Percentiles rank a stretch among this genome's conserved stretches.
These are phyloP conservation scores for Trichoderma hamatum DNA, from an alignment of 2,329 filamentous ascomycete species.

Conservation along the genomic window DNA sequence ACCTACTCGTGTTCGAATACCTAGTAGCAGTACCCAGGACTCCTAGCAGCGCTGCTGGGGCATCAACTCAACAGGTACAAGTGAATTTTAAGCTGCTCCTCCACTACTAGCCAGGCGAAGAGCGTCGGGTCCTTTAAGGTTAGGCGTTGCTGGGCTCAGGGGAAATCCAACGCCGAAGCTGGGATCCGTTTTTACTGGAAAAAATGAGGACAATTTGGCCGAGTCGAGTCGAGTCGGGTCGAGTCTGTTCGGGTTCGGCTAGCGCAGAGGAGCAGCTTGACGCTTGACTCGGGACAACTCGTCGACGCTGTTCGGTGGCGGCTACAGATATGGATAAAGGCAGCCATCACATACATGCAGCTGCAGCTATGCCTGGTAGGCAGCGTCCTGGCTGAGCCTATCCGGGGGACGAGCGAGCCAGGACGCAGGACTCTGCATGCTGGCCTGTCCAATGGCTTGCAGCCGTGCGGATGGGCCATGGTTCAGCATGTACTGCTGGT, in stretches of 20 bases:
- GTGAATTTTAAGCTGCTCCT: background rate
- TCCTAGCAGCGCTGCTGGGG: background rate
- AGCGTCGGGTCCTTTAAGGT: background rate
- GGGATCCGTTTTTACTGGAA: background rate
- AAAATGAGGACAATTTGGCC: constrained; percentile 6
- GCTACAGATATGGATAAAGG: background rate
- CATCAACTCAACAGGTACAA: background rate
- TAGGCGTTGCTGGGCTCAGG: constrained; percentile 20
- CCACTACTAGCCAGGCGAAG: background rate
- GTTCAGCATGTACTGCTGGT: background rate
- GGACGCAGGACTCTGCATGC: background rate
- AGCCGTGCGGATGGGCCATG: background rate
- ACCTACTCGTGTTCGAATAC: background rate
- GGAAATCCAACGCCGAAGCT: background rate
- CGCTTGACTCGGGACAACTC: constrained; percentile 11
- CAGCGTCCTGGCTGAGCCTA: background rate
- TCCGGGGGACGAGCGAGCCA: background rate
- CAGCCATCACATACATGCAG: constrained; percentile 10
- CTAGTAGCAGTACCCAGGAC: background rate
- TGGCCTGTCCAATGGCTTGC: constrained; percentile 8
- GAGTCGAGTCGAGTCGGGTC: constrained; percentile 6
- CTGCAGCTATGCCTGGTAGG: background rate
- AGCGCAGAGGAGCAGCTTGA: constrained; percentile 9
- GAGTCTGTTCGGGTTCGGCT: background rate
- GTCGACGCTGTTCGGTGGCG: background rate